phyloP scores from a whole-genome alignment of 2,329 filamentous ascomycete genomes.

The Phialophora chinensis region DNA sequence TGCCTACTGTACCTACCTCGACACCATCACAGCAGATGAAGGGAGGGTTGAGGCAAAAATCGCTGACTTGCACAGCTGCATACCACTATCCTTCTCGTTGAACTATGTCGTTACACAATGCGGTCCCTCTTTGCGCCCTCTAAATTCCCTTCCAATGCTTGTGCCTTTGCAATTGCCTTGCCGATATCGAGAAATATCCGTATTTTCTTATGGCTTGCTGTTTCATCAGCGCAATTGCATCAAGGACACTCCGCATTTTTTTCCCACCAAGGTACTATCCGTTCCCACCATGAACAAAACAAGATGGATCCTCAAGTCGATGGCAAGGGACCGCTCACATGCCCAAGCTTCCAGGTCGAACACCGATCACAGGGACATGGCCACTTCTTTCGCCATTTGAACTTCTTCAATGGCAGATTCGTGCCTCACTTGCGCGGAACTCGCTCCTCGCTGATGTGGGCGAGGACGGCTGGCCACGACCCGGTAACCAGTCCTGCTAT shows the following conservation, averaged over 20 bases:
- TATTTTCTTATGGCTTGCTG: background rate
- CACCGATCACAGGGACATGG: too few species aligned
- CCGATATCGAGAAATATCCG: background rate
- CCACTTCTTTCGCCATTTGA: background rate
- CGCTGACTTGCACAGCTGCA: background rate
- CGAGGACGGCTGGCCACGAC: background rate
- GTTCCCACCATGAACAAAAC: background rate
- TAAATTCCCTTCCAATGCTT: background rate
- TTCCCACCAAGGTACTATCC: background rate
- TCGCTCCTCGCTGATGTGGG: background rate
- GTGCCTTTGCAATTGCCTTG: background rate
- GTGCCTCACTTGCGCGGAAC: background rate
- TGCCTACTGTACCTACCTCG: too few species aligned
- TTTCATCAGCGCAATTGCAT: background rate
- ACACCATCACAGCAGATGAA: too few species aligned
- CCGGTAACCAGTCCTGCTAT: background rate
- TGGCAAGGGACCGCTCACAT: background rate
- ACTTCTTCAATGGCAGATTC: background rate
- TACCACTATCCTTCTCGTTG: background rate
- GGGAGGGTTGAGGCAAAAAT: too few species aligned
- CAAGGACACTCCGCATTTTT: background rate
- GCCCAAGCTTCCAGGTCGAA: background rate
- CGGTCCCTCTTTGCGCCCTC: background rate
- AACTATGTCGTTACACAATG: background rate
- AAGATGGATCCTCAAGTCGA: background rate